Base-by-base conservation (phyloP, 2,329 filamentous ascomycete species). In the Alternaria conjuncta region DNA sequence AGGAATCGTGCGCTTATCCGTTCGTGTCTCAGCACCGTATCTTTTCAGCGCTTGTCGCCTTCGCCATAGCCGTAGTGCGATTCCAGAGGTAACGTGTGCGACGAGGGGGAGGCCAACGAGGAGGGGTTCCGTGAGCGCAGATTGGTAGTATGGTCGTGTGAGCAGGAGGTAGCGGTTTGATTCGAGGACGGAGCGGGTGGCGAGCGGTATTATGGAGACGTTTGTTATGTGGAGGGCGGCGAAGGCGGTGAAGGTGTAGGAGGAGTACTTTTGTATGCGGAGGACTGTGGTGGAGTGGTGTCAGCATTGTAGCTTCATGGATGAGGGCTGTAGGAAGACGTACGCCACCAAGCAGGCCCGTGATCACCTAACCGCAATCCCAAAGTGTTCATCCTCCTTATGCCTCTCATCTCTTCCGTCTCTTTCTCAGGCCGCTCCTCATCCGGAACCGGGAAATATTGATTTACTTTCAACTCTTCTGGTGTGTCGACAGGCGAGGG, bases 111-210 rank as follows among this genome's bases (percentile, higher is more conserved):
- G 79, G 46, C 86, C 89, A 64, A 98, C 88, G 65, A 98, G 85
- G 20, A 96, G 82, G 4, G 93, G 92, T 77, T 97, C 94, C 15
- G 92, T 83, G 2, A 90, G 86, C 1, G 72, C 60, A 21, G 93
- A 94, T 80, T 97, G 95, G 83, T 98, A 98, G 79, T 96, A 89
- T 53, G 96, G 94, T 65, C 95, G 89, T 26, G 94, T 94, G 79
- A 97, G 92, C 68, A 98, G 90, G 53, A 98, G 89, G 80, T 94
- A 97, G 54, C 89, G 89, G 77, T 97, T 94, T 64, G 92, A 92
- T 56, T 82, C 66, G 88, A 88, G 75, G 93, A 94, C 72, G 64
- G 82, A 75, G 62, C 71, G 69, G 53, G 75, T 71, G 55, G 73
- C 55, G 65, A 79, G 71, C 26, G 75, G 74, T 70, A 79, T 72